These are phyloP conservation scores for Kuraishia cidri DNA, from an alignment of 805 yeast species.

Conservation along the genomic window DNA sequence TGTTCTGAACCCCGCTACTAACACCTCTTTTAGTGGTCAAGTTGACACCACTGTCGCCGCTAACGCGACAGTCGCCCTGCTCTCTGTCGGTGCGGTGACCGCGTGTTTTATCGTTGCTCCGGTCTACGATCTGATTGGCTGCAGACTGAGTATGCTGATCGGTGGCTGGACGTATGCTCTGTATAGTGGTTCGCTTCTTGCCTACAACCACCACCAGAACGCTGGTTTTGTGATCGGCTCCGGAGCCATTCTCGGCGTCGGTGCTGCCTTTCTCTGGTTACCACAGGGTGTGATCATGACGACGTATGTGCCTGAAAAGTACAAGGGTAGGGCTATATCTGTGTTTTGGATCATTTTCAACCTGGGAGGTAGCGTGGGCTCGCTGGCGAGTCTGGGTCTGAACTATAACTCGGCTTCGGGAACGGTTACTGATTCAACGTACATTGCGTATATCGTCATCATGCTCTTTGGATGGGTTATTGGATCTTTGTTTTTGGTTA, in stretches of 20 bases:
- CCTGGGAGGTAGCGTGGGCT: constrained; percentile 53
- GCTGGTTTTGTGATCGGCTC: constrained; percentile 41
- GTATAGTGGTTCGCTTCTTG: constrained; percentile 39
- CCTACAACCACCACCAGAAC: constrained; percentile 32
- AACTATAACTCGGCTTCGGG: constrained; percentile 33
- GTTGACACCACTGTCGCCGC: constrained; percentile 15
- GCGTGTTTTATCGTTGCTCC: constrained; percentile 18
- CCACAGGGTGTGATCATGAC: constrained; percentile 48
- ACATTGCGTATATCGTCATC: constrained; percentile 42
- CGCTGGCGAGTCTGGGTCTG: constrained; percentile 47
- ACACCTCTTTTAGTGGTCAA: too few relatives aligned
- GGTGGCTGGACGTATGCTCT: constrained; percentile 24
- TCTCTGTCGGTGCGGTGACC: constrained; percentile 14
- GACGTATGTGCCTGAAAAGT: constrained; percentile 43
- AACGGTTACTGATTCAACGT: constrained; percentile 26
- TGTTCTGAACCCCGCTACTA: too few relatives aligned
- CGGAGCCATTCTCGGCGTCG: constrained; percentile 45
- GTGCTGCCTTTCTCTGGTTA: constrained; percentile 47
- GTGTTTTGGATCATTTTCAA: constrained; percentile 55
- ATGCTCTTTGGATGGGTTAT: constrained; percentile 37
- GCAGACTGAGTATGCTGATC: constrained; percentile 7
- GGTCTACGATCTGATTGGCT: constrained; percentile 16
- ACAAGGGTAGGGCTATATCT: constrained; percentile 44
- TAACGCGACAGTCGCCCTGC: constrained; percentile 18
- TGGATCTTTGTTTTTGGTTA: constrained; percentile 37